Evolutionary conservation across 352 stramenopile species (phyloP).

Genomic region (Plasmopara viticola): DNA sequence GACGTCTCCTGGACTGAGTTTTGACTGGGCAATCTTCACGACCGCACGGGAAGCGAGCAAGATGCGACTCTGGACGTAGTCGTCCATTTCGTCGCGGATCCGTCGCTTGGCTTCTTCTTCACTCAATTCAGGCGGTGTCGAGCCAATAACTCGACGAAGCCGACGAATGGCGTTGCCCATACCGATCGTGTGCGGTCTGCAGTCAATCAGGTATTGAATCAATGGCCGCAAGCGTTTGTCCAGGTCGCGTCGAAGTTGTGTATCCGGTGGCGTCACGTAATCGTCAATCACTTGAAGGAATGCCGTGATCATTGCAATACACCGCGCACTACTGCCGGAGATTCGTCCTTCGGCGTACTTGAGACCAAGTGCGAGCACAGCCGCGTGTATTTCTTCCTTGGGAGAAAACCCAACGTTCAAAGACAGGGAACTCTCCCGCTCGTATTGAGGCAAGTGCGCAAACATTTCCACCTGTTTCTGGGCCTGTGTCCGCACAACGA

Average conservation of each 20-base stretch:
- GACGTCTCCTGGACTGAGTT: conserved; percentile 90
- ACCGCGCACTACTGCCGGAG: conserved; percentile 87
- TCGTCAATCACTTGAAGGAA: conserved; percentile 89
- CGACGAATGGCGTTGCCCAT: conserved; percentile 94
- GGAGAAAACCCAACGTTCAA: conserved; percentile 67
- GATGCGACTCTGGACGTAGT: conserved; percentile 92
- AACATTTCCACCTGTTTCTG: conserved; percentile 81
- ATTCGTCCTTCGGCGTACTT: conserved; percentile 90
- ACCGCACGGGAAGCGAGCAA: conserved; percentile 89
- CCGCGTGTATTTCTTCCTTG: conserved; percentile 83
- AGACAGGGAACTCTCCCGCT: conserved; percentile 70
- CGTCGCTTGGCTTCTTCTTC: conserved; percentile 78
- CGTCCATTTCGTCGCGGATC: conserved; percentile 89
- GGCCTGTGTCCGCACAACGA: conserved; percentile 67
- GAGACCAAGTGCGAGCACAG: conserved; percentile 86
- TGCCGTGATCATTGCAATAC: conserved; percentile 90
- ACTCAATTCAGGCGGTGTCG: conserved; percentile 79
- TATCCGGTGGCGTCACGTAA: conserved; percentile 76
- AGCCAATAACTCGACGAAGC: conserved; percentile 87
- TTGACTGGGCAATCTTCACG: conserved; percentile 76
- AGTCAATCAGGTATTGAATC: conserved; percentile 94
- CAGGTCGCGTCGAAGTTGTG: conserved; percentile 79
- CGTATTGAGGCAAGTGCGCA: conserved; percentile 80
- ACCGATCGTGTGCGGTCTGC: conserved; percentile 88
- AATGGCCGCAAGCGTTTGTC: conserved; percentile 88